These are phyloP conservation scores for Sordaria brevicollis DNA, from an alignment of 495 filamentous ascomycete species.

Conservation along the genomic window DNA sequence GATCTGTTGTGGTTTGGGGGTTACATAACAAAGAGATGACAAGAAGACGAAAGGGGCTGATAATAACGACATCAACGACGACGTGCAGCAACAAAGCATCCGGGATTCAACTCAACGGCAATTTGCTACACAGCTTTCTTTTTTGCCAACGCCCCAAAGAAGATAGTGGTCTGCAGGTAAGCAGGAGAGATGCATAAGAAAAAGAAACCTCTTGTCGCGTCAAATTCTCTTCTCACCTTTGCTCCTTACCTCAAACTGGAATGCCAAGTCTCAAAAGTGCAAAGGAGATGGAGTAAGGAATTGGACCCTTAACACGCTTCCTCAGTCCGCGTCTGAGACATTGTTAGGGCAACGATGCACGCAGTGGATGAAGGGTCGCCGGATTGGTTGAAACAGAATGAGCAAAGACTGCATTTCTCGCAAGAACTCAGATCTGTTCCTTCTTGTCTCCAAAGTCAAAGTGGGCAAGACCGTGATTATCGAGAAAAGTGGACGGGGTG, in stretches of 20 bases:
- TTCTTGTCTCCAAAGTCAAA: background rate
- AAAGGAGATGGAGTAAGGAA: background rate
- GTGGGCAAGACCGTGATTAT: background rate
- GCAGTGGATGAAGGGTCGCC: background rate
- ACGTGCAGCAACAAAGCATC: background rate
- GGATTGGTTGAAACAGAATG: background rate
- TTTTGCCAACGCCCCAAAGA: background rate
- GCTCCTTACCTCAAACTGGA: background rate
- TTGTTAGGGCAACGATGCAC: background rate
- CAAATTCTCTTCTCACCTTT: background rate
- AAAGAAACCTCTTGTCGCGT: background rate
- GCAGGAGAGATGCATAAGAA: background rate
- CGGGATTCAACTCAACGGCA: background rate
- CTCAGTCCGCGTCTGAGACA: background rate
- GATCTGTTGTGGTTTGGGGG: background rate
- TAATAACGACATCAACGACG: background rate
- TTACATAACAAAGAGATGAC: background rate
- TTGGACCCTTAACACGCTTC: background rate
- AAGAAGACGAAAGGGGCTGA: background rate
- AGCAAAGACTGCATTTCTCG: background rate
- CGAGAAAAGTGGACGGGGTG: background rate
- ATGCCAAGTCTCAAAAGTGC: background rate
- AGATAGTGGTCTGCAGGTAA: background rate
- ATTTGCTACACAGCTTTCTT: background rate
- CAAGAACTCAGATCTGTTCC: background rate